phyloP scores from a whole-genome alignment of 2,329 filamentous ascomycete genomes.

The Trichoderma polysporum region DNA sequence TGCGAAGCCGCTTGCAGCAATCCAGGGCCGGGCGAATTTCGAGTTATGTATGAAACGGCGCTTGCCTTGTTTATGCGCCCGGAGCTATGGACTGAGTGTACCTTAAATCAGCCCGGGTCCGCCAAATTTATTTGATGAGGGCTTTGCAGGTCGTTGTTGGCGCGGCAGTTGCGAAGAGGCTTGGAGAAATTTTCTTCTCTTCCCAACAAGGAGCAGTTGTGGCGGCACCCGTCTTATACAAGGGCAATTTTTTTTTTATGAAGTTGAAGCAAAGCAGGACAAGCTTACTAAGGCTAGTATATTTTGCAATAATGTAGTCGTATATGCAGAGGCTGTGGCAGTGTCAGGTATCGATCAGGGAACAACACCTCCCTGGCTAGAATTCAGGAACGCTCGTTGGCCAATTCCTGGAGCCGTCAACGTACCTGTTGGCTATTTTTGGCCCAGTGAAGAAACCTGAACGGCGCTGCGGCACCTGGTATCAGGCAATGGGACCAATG shows the following conservation, averaged over 20 bases:
- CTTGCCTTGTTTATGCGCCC: constrained; percentile 14
- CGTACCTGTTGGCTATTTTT: constrained; percentile 6
- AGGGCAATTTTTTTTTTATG: background rate
- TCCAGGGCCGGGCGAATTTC: background rate
- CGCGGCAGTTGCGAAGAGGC: constrained; percentile 3
- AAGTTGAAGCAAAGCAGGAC: background rate
- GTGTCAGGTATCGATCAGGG: constrained; percentile 5
- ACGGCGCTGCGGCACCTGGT: background rate
- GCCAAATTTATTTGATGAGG: background rate
- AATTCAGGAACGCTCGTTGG: constrained; percentile 2
- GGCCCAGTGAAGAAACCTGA: constrained; percentile 3
- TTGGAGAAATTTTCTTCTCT: background rate
- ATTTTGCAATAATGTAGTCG: too few relatives aligned
- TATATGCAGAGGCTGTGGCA: background rate
- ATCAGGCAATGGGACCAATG: background rate
- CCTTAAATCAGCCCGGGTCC: background rate
- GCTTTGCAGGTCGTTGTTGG: background rate
- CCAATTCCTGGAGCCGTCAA: background rate
- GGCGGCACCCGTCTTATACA: background rate
- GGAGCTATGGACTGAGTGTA: background rate
- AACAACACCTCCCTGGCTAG: background rate
- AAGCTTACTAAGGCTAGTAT: background rate
- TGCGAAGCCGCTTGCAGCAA: background rate
- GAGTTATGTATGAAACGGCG: constrained; percentile 12
- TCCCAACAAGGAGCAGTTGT: background rate